phyloP scores from a whole-genome alignment of 164 flowering plant species.

The Magnolia officinalis region DNA sequence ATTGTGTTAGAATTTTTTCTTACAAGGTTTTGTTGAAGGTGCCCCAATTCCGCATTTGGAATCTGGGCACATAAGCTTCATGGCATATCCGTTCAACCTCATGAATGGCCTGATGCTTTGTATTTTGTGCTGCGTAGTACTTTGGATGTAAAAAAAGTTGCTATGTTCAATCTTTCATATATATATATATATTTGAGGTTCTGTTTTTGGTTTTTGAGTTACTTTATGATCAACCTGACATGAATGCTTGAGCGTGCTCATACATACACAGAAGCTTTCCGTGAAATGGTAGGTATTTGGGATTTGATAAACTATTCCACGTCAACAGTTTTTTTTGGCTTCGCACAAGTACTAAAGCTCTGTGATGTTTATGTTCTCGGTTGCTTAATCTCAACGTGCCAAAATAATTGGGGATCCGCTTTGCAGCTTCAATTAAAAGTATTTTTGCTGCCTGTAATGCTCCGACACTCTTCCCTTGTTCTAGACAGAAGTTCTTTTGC shows the following conservation, averaged over 20 bases:
- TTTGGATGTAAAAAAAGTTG: background rate
- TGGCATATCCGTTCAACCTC: background rate
- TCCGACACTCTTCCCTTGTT: slow-evolving; percentile 14
- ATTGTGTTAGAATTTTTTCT: background rate
- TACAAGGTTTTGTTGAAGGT: no score
- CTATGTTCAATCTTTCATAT: background rate
- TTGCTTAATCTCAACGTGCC: slow-evolving; percentile 19
- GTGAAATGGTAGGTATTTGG: background rate
- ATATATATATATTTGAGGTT: background rate
- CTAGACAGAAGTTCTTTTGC: no score
- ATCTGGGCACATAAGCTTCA: background rate
- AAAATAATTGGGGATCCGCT: slow-evolving; percentile 25
- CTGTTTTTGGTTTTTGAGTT: background rate
- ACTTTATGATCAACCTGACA: background rate
- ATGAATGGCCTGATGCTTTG: background rate
- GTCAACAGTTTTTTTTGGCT: background rate
- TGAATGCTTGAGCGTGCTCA: background rate
- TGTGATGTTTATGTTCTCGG: slow-evolving; percentile 3
- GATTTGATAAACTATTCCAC: background rate
- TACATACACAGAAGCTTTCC: background rate
- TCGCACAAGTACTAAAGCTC: slow-evolving; percentile 21
- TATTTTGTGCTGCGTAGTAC: background rate
- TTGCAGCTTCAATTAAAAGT: slow-evolving; percentile 17
- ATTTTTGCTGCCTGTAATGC: slow-evolving; percentile 33
- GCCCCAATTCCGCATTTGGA: background rate